phyloP scores from a whole-genome alignment of 2,329 filamentous ascomycete species.

The Penicillium sp. region DNA sequence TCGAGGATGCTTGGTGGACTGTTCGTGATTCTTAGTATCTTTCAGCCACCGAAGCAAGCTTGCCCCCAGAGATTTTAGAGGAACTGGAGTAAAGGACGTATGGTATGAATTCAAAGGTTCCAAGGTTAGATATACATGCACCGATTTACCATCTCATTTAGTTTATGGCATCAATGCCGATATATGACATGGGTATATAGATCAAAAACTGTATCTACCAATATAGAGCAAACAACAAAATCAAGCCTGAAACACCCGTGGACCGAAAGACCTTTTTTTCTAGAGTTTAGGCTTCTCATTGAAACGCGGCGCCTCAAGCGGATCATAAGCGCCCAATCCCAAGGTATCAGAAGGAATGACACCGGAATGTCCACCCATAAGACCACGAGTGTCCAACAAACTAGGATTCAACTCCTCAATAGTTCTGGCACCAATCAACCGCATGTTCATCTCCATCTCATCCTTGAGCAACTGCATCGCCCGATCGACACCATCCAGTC shows the following conservation, averaged over 20 bases:
- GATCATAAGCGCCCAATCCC: constrained; percentile 58
- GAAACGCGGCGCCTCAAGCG: constrained; percentile 49
- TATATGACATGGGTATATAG: constrained; percentile 4
- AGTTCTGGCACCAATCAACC: constrained; percentile 76
- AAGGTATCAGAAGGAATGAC: constrained; percentile 63
- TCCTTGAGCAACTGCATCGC: constrained; percentile 93
- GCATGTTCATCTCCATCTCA: constrained; percentile 99
- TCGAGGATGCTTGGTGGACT: too few relatives aligned
- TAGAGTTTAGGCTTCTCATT: constrained; percentile 51
- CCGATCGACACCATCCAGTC: constrained; percentile 79
- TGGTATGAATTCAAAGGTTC: not conserved
- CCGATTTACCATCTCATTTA: not conserved
- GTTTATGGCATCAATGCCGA: constrained; percentile 2
- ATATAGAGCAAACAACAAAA: not conserved
- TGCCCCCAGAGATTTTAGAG: too few relatives aligned
- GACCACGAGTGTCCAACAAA: constrained; percentile 73
- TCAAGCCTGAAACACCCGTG: not conserved
- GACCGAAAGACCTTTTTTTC: not conserved
- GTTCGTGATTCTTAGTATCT: too few relatives aligned
- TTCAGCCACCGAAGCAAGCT: too few relatives aligned
- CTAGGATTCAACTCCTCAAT: constrained; percentile 77
- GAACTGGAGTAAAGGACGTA: too few relatives aligned
- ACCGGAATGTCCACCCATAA: constrained; percentile 60
- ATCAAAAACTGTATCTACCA: not conserved
- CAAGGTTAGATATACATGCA: not conserved